Conservation (phyloP, 163 green algal genomes). For the Volvox carteri region DNA sequence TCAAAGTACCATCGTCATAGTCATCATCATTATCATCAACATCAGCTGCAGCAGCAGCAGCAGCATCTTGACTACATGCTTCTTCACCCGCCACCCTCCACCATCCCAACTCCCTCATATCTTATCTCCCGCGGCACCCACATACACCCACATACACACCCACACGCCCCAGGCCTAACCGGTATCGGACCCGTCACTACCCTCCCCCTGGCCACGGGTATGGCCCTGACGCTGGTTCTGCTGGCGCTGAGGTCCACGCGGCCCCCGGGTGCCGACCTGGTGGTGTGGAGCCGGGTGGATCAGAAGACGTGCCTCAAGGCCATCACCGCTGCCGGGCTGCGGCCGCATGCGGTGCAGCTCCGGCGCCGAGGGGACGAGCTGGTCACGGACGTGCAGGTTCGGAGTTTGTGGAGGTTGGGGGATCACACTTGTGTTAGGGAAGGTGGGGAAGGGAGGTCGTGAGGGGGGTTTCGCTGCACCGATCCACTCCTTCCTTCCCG, state of each 20-base stretch:
- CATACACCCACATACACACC: background rate
- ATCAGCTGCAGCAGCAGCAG: too few species aligned
- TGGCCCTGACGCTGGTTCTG: slow-evolving; percentile 86
- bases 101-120: too few species aligned
- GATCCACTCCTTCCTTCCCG: too few species aligned
- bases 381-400: slow-evolving; percentile 84
- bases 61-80: too few species aligned
- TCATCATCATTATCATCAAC: too few species aligned
- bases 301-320: slow-evolving; percentile 99
- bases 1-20: too few species aligned
- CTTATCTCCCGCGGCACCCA: background rate
- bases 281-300: slow-evolving; percentile 96
- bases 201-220: slow-evolving; percentile 95
- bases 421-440: background rate
- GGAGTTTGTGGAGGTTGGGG: background rate
- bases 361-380: slow-evolving; percentile 84
- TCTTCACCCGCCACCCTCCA: too few species aligned
- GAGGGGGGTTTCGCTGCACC: too few species aligned
- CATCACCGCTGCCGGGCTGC: slow-evolving; percentile 78
- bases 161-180: slow-evolving; percentile 62
- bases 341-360: slow-evolving; percentile 83
- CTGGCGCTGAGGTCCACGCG: slow-evolving; percentile 55
- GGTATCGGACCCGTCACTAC: slow-evolving; percentile 84
- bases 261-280: slow-evolving; percentile 62
- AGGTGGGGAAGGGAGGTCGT: background rate